Evolutionary conservation across 192 early-diverging fungal species (phyloP).

Genomic region (Coemansia sp.): DNA sequence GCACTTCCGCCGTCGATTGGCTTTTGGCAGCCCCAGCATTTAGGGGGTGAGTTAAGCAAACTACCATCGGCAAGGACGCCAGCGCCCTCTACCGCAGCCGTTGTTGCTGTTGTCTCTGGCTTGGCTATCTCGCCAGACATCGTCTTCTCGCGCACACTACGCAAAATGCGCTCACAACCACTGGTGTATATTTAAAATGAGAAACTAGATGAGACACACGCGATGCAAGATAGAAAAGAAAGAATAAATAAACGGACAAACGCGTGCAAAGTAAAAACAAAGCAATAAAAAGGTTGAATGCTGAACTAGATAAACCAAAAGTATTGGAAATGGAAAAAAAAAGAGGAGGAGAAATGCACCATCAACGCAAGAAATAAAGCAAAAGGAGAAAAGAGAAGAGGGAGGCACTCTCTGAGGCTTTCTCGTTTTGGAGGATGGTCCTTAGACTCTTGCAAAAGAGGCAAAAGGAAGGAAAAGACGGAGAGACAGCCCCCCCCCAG

Average conservation of each 20-base stretch:
- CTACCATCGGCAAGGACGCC: slow-evolving; percentile 17
- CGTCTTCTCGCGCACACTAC: neutral
- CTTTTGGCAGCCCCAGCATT: slow-evolving; percentile 68
- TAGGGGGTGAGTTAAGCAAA: slow-evolving; percentile 35
- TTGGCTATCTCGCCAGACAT: slow-evolving; percentile 21
- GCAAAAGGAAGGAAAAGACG: neutral
- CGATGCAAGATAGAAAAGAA: neutral
- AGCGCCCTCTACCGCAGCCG: slow-evolving; percentile 11
- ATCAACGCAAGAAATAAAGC: neutral
- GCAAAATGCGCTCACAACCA: neutral
- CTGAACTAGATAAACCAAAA: neutral
- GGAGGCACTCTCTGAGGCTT: neutral
- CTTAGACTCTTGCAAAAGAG: neutral
- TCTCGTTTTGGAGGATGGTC: neutral
- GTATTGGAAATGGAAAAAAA: neutral
- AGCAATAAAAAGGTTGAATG: neutral
- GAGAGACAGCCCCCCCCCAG: neutral
- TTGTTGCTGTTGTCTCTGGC: neutral
- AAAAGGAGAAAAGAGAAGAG: neutral
- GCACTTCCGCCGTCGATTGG: slow-evolving; percentile 75
- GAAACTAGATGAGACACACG: neutral
- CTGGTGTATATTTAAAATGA: neutral
- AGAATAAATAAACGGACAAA: neutral
- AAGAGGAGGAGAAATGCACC: neutral
- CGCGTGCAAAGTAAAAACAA: no score